phyloP scores from a whole-genome alignment of 2,329 filamentous ascomycete genomes.

The Ophiosphaerella korrae region DNA sequence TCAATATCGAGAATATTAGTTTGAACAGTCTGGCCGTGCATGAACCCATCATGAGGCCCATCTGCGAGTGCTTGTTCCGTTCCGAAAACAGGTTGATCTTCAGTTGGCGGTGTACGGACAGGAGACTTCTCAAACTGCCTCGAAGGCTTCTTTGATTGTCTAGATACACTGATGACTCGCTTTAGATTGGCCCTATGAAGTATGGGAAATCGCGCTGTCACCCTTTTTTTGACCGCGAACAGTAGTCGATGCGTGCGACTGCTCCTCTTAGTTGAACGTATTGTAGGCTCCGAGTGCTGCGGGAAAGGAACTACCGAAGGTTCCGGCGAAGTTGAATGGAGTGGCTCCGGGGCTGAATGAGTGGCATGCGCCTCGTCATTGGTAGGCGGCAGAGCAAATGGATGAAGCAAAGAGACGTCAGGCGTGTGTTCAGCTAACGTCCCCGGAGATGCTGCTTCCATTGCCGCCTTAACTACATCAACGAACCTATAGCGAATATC shows the following conservation, averaged over 20 bases:
- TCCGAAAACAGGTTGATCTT: neutral
- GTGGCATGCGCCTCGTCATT: neutral
- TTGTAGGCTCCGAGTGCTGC: neutral
- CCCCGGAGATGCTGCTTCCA: conserved; percentile 16
- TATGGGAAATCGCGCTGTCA: neutral
- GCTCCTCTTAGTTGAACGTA: neutral
- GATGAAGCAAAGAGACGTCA: neutral
- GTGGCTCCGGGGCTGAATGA: neutral
- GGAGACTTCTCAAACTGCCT: neutral
- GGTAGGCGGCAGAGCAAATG: neutral
- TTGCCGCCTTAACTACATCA: conserved; percentile 26
- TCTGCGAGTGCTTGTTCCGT: neutral
- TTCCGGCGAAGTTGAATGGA: neutral
- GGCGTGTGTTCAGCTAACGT: neutral
- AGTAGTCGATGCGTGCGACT: neutral
- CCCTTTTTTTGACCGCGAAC: neutral
- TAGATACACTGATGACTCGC: neutral
- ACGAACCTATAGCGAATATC: conserved; percentile 23
- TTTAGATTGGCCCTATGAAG: neutral
- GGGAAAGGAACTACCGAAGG: too few species aligned
- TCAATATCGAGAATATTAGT: neutral
- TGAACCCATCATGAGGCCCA: too few species aligned
- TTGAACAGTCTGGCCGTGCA: neutral
- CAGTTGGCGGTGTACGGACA: neutral
- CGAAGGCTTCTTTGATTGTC: neutral